Evolutionary conservation across 108 stramenopile species (phyloP).

Genomic region (Mayamaea pseudoterrestris): DNA sequence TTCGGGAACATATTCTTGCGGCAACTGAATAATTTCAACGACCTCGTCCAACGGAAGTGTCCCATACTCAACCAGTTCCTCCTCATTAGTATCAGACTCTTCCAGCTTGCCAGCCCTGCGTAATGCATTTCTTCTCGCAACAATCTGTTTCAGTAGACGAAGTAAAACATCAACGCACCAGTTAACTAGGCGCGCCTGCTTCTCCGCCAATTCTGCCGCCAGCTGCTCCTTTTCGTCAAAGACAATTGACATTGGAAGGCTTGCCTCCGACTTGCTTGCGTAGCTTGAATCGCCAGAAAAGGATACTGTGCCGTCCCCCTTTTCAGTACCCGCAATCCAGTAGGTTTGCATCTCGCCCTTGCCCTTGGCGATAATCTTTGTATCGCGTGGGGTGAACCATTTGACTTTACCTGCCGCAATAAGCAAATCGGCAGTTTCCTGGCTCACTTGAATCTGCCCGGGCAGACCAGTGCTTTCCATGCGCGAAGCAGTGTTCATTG

Average conservation of each 20-base stretch:
- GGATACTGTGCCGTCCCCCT: no score
- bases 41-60: not conserved
- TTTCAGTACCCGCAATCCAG: no score
- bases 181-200: not conserved
- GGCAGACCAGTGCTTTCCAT: conserved; percentile 32
- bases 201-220: not conserved
- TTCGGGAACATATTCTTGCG: not conserved
- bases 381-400: conserved; percentile 13
- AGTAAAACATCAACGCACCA: conserved; percentile 9
- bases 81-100: not conserved
- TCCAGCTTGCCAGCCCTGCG: not conserved
- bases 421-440: conserved; percentile 23
- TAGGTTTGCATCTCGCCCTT: conserved; percentile 33
- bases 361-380: conserved; percentile 26
- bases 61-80: no score
- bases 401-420: conserved; percentile 16
- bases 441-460: conserved; percentile 25
- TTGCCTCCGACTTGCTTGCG: no score
- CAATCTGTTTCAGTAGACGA: not conserved
- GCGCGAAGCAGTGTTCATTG: conserved; percentile 34
- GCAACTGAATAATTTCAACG: not conserved
- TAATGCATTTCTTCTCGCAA: not conserved
- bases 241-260: no score
- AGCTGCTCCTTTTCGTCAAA: not conserved
- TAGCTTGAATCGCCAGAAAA: no score